Base-by-base conservation (phyloP, 805 yeast genomes). In the Lipomyces kockii region DNA sequence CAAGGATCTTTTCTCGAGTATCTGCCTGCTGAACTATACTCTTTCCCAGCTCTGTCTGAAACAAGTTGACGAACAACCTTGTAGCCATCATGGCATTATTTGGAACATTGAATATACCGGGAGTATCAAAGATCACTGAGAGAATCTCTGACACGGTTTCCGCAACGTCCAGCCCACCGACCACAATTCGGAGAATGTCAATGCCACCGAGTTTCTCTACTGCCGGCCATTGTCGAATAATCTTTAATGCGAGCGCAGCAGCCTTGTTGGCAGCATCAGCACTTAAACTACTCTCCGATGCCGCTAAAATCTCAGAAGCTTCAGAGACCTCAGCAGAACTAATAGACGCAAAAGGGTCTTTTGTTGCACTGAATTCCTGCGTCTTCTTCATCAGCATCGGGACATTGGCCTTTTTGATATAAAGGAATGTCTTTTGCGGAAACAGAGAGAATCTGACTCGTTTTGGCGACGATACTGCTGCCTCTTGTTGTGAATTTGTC, bases 171-270 rank as follows among this genome's bases (percentile, higher is more conserved):
- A 85, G 75, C 12, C 78, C 74, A 1, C 82, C 74, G 2, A 86
- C 80, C 0, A 84, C 80, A n/a, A 84, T 73, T 57, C 93, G 82
- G 56, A 88, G 73, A 3, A 88, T 76, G 75, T 89, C 94, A 73
- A 83, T 83, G 0, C 88, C 90, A 1, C 89, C 83, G 1, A 86
- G 79, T 64, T 83, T 83, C 25, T 82, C 80, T 0, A 73, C 71
- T 9, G 75, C 74, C n/a, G 78, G 78, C 91, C 91, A 88, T 0
- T 75, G 67, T 11, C 76, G 71, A 51, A 82, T 79, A 11, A 85
- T 84, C 2, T 77, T 75, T 7, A 76, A 64, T 0, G 86, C 83
- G 43, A 76, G 72, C 0, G 77, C 68, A 22, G 79, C 76, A 7
- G 85, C 73, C 5, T 74, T 73, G 22, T 76, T 77, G 54, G 81